Evolutionary conservation across 2,329 filamentous ascomycete genomes (phyloP).

Genomic region (Hysterium pulicare): DNA sequence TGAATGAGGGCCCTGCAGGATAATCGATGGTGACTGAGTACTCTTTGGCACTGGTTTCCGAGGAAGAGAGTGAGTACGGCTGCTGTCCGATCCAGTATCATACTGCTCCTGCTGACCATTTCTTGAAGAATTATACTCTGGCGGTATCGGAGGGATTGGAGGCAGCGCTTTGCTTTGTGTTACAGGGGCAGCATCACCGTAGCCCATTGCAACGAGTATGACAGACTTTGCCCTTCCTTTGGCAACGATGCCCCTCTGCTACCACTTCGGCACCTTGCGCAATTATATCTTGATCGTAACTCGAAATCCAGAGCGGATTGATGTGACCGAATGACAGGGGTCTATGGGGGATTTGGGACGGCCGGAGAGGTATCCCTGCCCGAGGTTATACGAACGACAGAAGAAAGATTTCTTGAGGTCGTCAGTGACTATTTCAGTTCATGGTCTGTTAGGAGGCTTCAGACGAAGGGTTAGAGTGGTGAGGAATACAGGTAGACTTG

Average conservation of each 20-base stretch:
- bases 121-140: conserved; percentile 2
- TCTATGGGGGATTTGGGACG: too few species aligned
- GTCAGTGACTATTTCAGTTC: too few species aligned
- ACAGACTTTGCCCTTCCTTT: not conserved
- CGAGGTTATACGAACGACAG: too few species aligned
- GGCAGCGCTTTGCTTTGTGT: conserved; percentile 23
- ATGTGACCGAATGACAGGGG: too few species aligned
- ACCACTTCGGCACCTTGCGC: too few species aligned
- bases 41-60: conserved; percentile 21
- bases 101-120: conserved; percentile 8
- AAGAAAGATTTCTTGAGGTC: too few species aligned
- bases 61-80: conserved; percentile 16
- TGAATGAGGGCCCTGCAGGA: conserved; percentile 19
- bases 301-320: too few species aligned
- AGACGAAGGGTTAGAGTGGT: too few species aligned
- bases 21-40: conserved; percentile 16
- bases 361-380: too few species aligned
- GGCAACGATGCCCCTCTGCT: not conserved
- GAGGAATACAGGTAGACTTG: too few species aligned
- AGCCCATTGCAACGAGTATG: conserved; percentile 24
- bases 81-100: conserved; percentile 17
- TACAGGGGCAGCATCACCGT: conserved; percentile 17
- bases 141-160: conserved; percentile 18
- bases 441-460: too few species aligned
- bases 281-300: too few species aligned